Conservation (phyloP, 345 rosid species). For the Viola odorata region DNA sequence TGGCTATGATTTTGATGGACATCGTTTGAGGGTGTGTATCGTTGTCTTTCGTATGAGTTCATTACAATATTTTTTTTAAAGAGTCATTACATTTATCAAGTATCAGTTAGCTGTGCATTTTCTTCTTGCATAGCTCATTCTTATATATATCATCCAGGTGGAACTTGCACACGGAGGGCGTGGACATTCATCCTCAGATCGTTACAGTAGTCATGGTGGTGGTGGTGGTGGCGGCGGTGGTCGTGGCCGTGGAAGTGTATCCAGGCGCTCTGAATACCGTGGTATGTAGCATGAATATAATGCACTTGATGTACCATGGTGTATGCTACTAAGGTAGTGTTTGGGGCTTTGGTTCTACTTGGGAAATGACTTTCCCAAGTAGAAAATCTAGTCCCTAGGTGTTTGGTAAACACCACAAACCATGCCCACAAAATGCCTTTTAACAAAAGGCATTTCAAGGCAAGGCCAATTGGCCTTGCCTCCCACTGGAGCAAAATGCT, state of each 20-base stretch:
- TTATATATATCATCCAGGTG: conserved; percentile 41
- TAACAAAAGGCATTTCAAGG: too few relatives aligned
- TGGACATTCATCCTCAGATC: conserved; percentile 74
- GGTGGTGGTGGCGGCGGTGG: conserved; percentile 41
- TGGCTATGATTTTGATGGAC: conserved; percentile 77
- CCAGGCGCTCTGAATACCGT: conserved; percentile 90
- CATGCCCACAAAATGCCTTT: too few relatives aligned
- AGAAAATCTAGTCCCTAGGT: too few relatives aligned
- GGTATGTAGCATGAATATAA: conserved; percentile 38
- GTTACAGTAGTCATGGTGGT: conserved; percentile 58
- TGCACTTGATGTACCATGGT: background rate
- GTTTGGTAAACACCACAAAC: too few relatives aligned
- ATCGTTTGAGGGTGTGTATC: conserved; percentile 46
- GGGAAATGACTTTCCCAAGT: too few relatives aligned
- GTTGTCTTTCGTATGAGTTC: background rate
- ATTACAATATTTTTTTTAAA: background rate
- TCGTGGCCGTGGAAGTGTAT: conserved; percentile 49
- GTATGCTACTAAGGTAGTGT: background rate
- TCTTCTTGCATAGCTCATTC: background rate
- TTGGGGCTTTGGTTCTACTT: too few relatives aligned
- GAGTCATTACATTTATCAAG: background rate
- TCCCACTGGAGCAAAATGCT: too few relatives aligned
- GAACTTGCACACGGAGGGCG: conserved; percentile 98
- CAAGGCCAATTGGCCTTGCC: too few relatives aligned
- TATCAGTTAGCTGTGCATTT: background rate